Conservation (phyloP, 2,329 filamentous ascomycete genomes). For the Passalora sequoiae region DNA sequence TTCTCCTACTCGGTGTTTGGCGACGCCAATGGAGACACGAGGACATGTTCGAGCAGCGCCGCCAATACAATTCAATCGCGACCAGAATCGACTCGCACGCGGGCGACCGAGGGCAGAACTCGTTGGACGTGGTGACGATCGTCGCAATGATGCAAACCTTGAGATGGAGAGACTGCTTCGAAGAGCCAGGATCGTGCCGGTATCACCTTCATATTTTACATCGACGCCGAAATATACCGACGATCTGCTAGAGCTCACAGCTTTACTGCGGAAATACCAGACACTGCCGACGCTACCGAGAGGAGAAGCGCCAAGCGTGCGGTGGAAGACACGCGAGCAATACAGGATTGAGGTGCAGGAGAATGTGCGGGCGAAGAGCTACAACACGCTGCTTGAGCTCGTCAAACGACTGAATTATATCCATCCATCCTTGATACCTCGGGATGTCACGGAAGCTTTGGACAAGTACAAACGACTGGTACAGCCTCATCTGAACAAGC, state of each 20-base stretch:
- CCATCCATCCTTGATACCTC: slow-evolving; percentile 68
- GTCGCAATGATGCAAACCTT: slow-evolving; percentile 11
- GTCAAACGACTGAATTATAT: slow-evolving; percentile 80
- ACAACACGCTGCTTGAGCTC: slow-evolving; percentile 67
- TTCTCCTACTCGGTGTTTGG: slow-evolving; percentile 25
- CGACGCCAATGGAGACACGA: slow-evolving; percentile 24
- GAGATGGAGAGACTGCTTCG: slow-evolving; percentile 25
- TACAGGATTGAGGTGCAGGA: slow-evolving; percentile 70
- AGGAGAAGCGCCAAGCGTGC: slow-evolving; percentile 63
- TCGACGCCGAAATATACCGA: slow-evolving; percentile 82
- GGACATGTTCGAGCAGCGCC: slow-evolving; percentile 28
- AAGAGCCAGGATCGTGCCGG: slow-evolving; percentile 66
- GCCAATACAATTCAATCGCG: slow-evolving; percentile 26
- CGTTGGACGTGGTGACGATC: slow-evolving; percentile 11
- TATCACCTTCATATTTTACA: slow-evolving; percentile 92
- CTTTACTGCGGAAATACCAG: slow-evolving; percentile 65
- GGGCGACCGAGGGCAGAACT: slow-evolving; percentile 15
- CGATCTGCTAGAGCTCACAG: slow-evolving; percentile 67
- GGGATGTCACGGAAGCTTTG: slow-evolving; percentile 61
- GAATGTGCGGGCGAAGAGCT: slow-evolving; percentile 69
- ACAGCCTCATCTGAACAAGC: slow-evolving; percentile 62
- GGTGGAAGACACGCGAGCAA: slow-evolving; percentile 75
- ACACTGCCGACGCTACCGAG: slow-evolving; percentile 64
- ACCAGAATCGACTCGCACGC: slow-evolving; percentile 25
- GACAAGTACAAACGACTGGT: slow-evolving; percentile 67